phyloP scores from a whole-genome alignment of 139 green algal genomes.

The Coccomyxa sp. region DNA sequence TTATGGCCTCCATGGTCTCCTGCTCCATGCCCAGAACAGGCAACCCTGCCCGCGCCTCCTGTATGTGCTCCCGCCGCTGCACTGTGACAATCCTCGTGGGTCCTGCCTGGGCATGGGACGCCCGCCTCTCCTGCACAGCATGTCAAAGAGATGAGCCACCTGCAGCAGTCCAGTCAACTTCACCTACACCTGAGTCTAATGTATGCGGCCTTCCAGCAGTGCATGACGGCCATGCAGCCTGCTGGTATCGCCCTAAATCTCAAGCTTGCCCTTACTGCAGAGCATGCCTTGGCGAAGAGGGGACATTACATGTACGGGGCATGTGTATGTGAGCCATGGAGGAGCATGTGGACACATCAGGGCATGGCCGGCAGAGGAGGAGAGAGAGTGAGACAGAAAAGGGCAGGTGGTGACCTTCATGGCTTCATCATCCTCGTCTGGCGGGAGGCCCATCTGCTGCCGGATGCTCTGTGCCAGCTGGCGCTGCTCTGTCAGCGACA shows the following conservation, averaged over 20 bases:
- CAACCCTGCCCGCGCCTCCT: slow-evolving; percentile 47
- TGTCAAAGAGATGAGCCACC: no score
- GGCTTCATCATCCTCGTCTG: not conserved
- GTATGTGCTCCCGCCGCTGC: slow-evolving; percentile 28
- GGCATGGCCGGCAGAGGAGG: not conserved
- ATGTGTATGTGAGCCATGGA: not conserved
- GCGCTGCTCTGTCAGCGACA: slow-evolving; percentile 1
- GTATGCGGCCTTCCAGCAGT: not conserved
- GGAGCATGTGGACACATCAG: not conserved
- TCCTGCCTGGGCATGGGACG: not conserved
- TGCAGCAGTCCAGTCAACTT: no score
- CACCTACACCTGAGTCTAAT: not conserved
- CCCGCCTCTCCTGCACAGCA: not conserved
- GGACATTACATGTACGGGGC: no score
- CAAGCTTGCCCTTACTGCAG: not conserved
- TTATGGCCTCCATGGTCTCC: slow-evolving; percentile 87
- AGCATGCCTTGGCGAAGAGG: no score
- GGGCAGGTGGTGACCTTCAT: not conserved
- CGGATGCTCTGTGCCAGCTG: not conserved
- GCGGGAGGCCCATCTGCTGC: slow-evolving; percentile 17
- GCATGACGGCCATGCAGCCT: not conserved
- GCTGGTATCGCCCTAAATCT: not conserved
- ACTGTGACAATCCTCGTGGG: not conserved
- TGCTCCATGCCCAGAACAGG: slow-evolving; percentile 88
- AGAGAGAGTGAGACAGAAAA: not conserved